phyloP scores from a whole-genome alignment of 768 basidiomycete species.

The Coprinellus aureogranulatus region DNA sequence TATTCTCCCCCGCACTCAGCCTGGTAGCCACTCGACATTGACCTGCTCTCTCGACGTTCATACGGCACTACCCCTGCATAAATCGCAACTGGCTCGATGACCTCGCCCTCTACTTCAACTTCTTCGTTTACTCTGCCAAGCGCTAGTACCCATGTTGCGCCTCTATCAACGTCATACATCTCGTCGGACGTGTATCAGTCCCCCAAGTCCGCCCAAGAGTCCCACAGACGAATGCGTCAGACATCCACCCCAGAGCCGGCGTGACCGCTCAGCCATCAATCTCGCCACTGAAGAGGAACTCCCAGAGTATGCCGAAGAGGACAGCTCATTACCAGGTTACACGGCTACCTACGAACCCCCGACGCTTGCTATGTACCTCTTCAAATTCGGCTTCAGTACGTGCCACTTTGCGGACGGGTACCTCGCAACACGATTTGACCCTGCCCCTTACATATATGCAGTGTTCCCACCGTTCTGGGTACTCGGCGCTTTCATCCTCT shows the following conservation, averaged over 20 bases:
- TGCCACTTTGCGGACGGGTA: constrained; percentile 9
- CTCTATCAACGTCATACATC: neutral
- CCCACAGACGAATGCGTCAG: constrained; percentile 25
- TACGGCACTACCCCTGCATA: neutral
- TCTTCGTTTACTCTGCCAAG: neutral
- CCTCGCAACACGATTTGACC: too few species aligned
- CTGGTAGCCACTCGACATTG: neutral
- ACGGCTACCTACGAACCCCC: constrained; percentile 43
- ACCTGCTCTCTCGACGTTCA: neutral
- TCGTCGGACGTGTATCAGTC: neutral
- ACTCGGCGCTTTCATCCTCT: constrained; percentile 54
- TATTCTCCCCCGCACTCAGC: neutral
- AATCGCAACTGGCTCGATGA: constrained; percentile 4
- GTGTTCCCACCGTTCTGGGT: constrained; percentile 66
- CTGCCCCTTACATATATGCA: too few species aligned
- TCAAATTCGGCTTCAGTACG: constrained; percentile 64
- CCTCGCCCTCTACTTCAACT: constrained; percentile 2
- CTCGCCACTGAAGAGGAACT: constrained; percentile 17
- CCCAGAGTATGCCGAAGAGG: constrained; percentile 47
- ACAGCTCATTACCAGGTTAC: constrained; percentile 33
- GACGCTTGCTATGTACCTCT: constrained; percentile 59
- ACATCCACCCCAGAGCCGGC: constrained; percentile 41
- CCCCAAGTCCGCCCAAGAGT: neutral
- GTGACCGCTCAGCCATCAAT: constrained; percentile 32
- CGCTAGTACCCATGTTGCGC: neutral